Percentiles rank a stretch among this genome's conserved stretches.
Evolutionary conservation across 148 eudicot genomes (phyloP).

Genomic region (Cornus controversa): DNA sequence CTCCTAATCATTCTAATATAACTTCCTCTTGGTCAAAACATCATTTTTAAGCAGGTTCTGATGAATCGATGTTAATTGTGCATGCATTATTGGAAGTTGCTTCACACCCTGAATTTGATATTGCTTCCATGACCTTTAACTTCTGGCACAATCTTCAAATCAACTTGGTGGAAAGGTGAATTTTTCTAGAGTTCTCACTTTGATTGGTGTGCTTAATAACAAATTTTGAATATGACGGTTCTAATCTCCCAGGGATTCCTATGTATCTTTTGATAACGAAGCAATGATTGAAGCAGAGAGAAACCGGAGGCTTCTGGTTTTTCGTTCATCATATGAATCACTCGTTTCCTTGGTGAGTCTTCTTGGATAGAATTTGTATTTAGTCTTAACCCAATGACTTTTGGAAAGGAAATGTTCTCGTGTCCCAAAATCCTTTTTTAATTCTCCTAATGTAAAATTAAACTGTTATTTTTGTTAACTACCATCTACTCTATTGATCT

Average conservation of each 20-base stretch:
- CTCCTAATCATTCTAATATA: conserved; percentile 13
- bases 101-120: conserved; percentile 95
- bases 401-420: background rate
- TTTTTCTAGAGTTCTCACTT: conserved; percentile 8
- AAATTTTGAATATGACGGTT: conserved; percentile 12
- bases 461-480: too few relatives aligned
- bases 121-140: conserved; percentile 98
- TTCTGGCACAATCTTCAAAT: conserved; percentile 98
- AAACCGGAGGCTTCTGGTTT: conserved; percentile 65
- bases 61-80: conserved; percentile 89
- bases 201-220: background rate
- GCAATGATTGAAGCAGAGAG: conserved; percentile 79
- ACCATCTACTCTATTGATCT: too few relatives aligned
- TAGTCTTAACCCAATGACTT: too few relatives aligned
- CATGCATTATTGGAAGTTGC: conserved; percentile 85
- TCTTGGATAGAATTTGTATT: background rate
- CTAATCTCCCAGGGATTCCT: conserved; percentile 54
- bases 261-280: conserved; percentile 57
- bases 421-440: background rate
- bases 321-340: conserved; percentile 85
- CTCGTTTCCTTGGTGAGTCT: conserved; percentile 90
- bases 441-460: background rate
- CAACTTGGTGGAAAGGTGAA: conserved; percentile 75
- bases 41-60: conserved; percentile 65
- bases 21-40: background rate